phyloP scores from a whole-genome alignment of 345 rosid species.

The Psidium friedrichsthalianum region DNA sequence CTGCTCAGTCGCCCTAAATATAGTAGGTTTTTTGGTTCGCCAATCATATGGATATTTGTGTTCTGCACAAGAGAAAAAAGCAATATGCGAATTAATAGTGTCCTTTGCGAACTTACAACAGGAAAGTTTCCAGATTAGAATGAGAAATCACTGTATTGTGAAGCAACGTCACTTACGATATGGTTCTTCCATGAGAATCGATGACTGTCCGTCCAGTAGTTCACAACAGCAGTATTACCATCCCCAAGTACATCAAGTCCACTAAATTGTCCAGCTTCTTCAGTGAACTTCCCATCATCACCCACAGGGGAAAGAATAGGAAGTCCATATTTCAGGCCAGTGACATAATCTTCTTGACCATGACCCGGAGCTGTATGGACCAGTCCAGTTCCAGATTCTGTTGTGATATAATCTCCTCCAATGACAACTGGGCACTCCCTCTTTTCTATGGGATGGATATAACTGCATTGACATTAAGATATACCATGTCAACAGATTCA shows the following conservation, averaged over 20 bases:
- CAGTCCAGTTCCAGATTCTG: conserved; percentile 96
- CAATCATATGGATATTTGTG: conserved; percentile 98
- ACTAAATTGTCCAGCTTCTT: conserved; percentile 75
- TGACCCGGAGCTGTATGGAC: conserved; percentile 99
- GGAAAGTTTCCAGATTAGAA: neutral
- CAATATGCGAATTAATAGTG: neutral
- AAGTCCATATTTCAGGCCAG: conserved; percentile 80
- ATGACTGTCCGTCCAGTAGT: conserved; percentile 62
- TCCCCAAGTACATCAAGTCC: conserved; percentile 95
- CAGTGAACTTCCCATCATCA: conserved; percentile 86
- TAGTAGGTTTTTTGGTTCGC: conserved; percentile 92
- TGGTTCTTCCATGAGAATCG: conserved; percentile 75
- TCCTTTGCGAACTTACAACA: neutral
- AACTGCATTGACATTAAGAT: conserved; percentile 39
- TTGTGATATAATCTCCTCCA: conserved; percentile 93
- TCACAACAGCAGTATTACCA: conserved; percentile 76
- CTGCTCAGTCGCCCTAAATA: conserved; percentile 97
- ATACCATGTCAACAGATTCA: neutral
- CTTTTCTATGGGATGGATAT: conserved; percentile 63
- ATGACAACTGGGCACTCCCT: conserved; percentile 74
- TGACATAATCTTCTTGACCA: conserved; percentile 92
- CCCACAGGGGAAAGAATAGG: conserved; percentile 76
- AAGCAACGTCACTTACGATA: conserved; percentile 41
- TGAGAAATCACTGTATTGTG: neutral
- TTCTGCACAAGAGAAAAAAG: conserved; percentile 29